Conservation (phyloP, 768 basidiomycete genomes). For the Pleurotus tuoliensis region DNA sequence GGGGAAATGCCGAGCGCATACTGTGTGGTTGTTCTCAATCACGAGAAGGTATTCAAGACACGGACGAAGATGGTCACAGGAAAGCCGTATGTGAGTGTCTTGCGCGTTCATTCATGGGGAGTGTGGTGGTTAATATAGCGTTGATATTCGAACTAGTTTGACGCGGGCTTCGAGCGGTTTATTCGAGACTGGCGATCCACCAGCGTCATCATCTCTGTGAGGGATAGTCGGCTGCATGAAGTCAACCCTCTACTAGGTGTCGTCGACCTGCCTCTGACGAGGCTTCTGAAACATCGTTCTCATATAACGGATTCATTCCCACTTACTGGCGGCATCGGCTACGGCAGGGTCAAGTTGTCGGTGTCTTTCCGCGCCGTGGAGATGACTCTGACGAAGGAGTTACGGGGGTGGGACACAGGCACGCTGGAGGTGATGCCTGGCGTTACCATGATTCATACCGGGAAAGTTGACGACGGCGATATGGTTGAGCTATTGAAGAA, state of each 20-base stretch:
- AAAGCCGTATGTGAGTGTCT: constrained; percentile 38
- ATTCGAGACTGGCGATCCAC: constrained; percentile 58
- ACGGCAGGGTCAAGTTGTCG: constrained; percentile 58
- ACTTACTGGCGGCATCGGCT: constrained; percentile 67
- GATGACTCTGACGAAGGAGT: constrained; percentile 48
- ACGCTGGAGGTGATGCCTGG: constrained; percentile 49
- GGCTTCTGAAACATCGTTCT: constrained; percentile 47
- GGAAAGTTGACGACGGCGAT: constrained; percentile 13
- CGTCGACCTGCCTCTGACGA: constrained; percentile 47
- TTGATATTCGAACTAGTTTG: constrained; percentile 30
- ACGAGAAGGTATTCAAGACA: constrained; percentile 40
- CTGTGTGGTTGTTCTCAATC: constrained; percentile 45
- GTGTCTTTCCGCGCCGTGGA: constrained; percentile 67
- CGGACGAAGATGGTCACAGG: constrained; percentile 42
- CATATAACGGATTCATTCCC: constrained; percentile 58
- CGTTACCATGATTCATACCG: constrained; percentile 17
- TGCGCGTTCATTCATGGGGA: not conserved
- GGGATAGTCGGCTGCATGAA: constrained; percentile 56
- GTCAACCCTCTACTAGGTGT: constrained; percentile 69
- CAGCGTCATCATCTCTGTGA: constrained; percentile 61
- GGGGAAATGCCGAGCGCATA: constrained; percentile 65
- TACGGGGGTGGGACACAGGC: constrained; percentile 68
- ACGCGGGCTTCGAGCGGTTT: constrained; percentile 68
- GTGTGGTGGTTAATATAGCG: not conserved
- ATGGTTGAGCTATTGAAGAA: constrained; percentile 31